Base-by-base conservation (phyloP, 1,284 basidiomycete species). In the Cryptococcus sp. region DNA sequence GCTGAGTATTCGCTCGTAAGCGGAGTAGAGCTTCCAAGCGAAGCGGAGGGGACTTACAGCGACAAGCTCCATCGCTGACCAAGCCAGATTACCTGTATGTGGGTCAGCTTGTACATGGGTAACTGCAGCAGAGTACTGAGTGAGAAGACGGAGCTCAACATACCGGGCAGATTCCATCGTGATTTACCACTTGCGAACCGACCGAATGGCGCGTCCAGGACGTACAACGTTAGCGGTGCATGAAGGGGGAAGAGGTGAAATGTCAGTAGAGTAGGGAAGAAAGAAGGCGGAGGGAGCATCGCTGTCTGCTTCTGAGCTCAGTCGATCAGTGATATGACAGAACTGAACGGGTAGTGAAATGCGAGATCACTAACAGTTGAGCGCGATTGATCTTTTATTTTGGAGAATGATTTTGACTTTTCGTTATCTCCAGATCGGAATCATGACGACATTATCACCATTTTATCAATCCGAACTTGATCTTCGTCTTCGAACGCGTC, bases 11-110 rank as follows among this genome's bases (percentile, higher is more conserved):
- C 7, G 10, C 22, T 37, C 44, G 43, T 37, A 50, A 38, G 20
- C 23, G 39, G 46, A 10, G 5, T 2, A 41, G 19, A 22, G 26
- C 26, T 5, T 29, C 5, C 10, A 29, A 53, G 37, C 52, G 44
- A 34, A 50, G 26, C 62, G 11, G 54, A 50, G 0, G n/a, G 73
- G 67, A 62, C 85, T 53, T 7, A 91, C 89, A 3, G 89, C 83
- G n/a, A 89, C 81, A 44, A 89, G 79, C 76, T 95, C 92, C 91
- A 94, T 94, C 50, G 84, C 43, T 25, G 91, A 87, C 91, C 92
- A 94, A 34, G 87, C 81, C 6, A 76, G n/a, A 55, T 80, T 80
- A 11, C 80, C 81, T 63, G 49, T 34, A 61, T 46, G 26, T 16
- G 45, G 44, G 41, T 23, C 39, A 25, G 40, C 38, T 29, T 10